Base-by-base conservation (phyloP, 495 filamentous ascomycete genomes). In the Aspergillus ostianus region DNA sequence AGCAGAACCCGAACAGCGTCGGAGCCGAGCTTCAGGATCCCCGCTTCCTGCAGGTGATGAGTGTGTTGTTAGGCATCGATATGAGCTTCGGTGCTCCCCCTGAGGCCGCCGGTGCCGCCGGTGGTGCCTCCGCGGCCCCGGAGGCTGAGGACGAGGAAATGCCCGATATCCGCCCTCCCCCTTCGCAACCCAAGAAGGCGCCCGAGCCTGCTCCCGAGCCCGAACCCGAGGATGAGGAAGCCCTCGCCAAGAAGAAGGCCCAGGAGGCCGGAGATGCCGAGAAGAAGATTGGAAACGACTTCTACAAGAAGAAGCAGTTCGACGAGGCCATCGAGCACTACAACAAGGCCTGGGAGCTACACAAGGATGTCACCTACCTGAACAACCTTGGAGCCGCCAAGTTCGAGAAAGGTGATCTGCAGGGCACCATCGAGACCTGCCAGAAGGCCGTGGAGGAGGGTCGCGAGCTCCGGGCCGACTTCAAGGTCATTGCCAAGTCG, bases 271-370 rank as follows among this genome's bases (percentile, higher is more conserved):
- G 91, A 53, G 94, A 99, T 65, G 88, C 90, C 57, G 92, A 97
- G 80, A 99, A 98, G 84, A 89, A 86, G 57, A 80, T 96, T 51
- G 94, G 94, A 57, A 99, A 92, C 26, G 90, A 96, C 63, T 87
- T 87, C 69, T 99, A 99, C 81, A 99, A 98, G 86, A 96, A 97
- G 84, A 85, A 92, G 65, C 85, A 97, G 67, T 94, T 98, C 58
- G 95, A 97, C 65, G 84, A 87, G 66, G 94, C 94, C 47, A 96
- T 98, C 67, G 86, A 90, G 72, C 92, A 99, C 79, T 99, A 99
- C 78, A 82, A 77, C 67, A 96, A 95, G 71, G 94, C 94, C 2
- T 99, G 95, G 95, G 90, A 93, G 51, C 63, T 93, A 50, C 79
- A 93, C 85, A 92, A 97, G 80, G 94, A 99, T 63, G 93, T 98